Percentiles rank a stretch among this genome's conserved stretches.
Evolutionary conservation across 768 basidiomycete genomes (phyloP).

Genomic region (Phylloporus arenicola): DNA sequence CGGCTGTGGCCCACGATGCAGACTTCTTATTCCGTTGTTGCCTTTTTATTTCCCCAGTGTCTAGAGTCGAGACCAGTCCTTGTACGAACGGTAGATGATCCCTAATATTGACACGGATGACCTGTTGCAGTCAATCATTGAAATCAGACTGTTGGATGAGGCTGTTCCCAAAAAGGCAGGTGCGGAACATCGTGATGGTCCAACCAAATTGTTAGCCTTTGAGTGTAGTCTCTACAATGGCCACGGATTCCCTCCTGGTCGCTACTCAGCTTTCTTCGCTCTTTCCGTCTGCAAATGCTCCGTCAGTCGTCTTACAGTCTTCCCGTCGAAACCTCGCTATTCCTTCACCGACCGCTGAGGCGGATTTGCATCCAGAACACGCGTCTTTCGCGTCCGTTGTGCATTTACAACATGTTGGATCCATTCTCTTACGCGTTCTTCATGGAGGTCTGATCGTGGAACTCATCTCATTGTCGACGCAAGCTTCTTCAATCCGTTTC

Average conservation of each 20-base stretch:
- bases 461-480: slow-evolving; percentile 64
- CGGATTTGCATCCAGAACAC: slow-evolving; percentile 59
- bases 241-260: slow-evolving; percentile 36
- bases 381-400: slow-evolving; percentile 59
- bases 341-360: slow-evolving; percentile 35
- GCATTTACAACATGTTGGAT: slow-evolving; percentile 52
- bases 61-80: neutral
- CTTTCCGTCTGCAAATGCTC: slow-evolving; percentile 46
- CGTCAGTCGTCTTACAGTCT: slow-evolving; percentile 53
- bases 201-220: neutral
- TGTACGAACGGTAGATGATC: neutral
- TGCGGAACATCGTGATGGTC: neutral
- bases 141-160: neutral
- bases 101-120: no score
- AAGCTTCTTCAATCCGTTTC: slow-evolving; percentile 65
- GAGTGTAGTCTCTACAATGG: slow-evolving; percentile 18
- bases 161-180: slow-evolving; percentile 22
- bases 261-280: slow-evolving; percentile 63
- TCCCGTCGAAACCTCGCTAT: slow-evolving; percentile 50
- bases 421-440: slow-evolving; percentile 68
- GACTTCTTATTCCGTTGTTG: neutral
- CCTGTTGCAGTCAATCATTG: neutral
- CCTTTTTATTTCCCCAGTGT: neutral
- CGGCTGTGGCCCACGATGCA: neutral
- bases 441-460: slow-evolving; percentile 72